Evolutionary conservation across 2,329 filamentous ascomycete species (phyloP), one percentile per base, ranked within the genome.

Genomic region (Alternaria rosae): DNA sequence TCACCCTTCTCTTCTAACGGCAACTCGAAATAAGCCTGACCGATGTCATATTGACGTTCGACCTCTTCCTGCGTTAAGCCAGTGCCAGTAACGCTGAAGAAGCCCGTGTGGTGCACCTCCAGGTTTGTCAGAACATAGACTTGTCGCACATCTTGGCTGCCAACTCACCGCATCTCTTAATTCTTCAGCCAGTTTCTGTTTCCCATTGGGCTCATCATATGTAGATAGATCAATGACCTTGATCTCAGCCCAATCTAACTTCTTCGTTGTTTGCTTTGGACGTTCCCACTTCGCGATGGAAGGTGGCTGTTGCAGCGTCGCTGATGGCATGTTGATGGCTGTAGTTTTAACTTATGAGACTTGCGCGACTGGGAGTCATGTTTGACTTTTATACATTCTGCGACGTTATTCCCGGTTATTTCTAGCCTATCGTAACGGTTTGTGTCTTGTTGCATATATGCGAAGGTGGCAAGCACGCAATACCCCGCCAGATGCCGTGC

Each of bases 171-270:
- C 86, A 51, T 87, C 84, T 25, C 84, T 81, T 0, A 89, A 78
- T 61, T 88, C 84, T 42, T 82, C 79, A 2, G 85, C 85, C 0
- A 89, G 78, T 35, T 78, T 80, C 53, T 86, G 75, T 67, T 87
- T 88, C 4, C 85, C 86, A 3, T 82, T 84, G 0, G 85, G 84
- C 17, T 83, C 75, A 28, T 87, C 84, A 65, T 86, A 88, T 15
- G 80, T 80, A 15, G 82, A 82, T 0, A 89, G 79, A 64, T 76
- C 71, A 54, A 77, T 71, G 45, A 72, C 62, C 50, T 73, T 71
- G 59, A 78, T 72, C 10, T 76, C 73, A 17, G 70, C 71, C 65
- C 72, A 76, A 11, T 74, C 65, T 7, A 76, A 62, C 12, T 68
- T 50, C 21, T 74, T 64, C 1, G 54, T 65, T 6, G 72, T 76